Evolutionary conservation across 371 early-diverging fungal genomes (phyloP).

Genomic region (Mortierella sp.): DNA sequence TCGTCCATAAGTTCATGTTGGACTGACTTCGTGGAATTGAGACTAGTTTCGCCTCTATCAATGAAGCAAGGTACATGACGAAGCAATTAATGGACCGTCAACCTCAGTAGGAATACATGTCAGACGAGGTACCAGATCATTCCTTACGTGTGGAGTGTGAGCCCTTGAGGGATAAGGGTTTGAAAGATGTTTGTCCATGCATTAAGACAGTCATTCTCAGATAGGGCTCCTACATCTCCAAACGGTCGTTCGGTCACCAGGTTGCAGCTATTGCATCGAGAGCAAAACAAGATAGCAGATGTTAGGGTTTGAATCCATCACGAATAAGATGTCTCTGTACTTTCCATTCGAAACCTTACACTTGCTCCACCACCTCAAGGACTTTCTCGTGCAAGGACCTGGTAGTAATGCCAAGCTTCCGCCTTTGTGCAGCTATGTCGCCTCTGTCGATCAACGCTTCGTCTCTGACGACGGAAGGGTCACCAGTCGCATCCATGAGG

Average conservation of each 20-base stretch:
- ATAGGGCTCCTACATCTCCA: not conserved
- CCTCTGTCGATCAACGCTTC: not conserved
- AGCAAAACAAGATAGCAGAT: not conserved
- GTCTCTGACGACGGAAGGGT: not conserved
- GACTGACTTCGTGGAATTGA: not conserved
- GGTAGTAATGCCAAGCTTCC: not conserved
- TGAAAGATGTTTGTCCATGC: conserved; percentile 6
- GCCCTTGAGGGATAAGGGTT: not conserved
- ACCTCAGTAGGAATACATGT: not conserved
- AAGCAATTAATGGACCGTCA: no score
- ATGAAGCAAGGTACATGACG: no score
- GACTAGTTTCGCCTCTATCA: conserved; percentile 2
- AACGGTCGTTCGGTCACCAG: conserved; percentile 5
- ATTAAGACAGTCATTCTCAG: conserved; percentile 1
- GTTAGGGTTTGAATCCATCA: not conserved
- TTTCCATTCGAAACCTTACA: not conserved
- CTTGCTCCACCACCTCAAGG: conserved; percentile 1
- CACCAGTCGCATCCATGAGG: not conserved
- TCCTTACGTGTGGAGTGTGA: conserved; percentile 8
- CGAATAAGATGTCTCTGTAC: not conserved
- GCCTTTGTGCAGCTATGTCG: not conserved
- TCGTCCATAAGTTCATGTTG: not conserved
- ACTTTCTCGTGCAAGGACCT: conserved; percentile 1
- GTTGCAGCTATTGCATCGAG: not conserved
- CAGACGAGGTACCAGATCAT: not conserved